These are phyloP conservation scores for Testicularia cyperi DNA, from an alignment of 1,284 basidiomycete genomes.

Conservation along the genomic window DNA sequence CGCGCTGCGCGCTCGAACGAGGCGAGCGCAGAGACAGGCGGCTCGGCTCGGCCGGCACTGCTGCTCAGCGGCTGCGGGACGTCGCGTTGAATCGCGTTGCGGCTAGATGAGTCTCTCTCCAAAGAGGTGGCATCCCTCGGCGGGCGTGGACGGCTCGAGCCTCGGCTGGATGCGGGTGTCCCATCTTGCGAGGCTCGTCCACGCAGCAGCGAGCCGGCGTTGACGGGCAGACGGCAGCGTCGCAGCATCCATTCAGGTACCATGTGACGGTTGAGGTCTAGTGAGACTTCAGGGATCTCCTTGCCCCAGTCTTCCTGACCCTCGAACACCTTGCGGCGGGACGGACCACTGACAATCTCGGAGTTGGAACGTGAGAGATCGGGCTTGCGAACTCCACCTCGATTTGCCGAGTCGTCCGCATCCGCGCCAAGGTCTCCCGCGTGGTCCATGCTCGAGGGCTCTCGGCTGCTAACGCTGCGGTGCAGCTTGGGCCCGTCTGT, in stretches of 20 bases:
- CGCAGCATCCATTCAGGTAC: conserved; percentile 83
- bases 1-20: conserved; percentile 16
- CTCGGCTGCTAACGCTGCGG: not conserved
- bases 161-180: conserved; percentile 21
- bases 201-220: not conserved
- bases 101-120: conserved; percentile 2
- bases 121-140: conserved; percentile 9
- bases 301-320: conserved; percentile 52
- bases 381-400: too few species aligned
- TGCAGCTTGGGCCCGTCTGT: not conserved
- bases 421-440: too few species aligned
- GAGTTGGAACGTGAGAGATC: conserved; percentile 4
- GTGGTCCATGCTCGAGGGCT: too few species aligned
- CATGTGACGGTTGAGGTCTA: conserved; percentile 92
- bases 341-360: conserved; percentile 52
- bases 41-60: conserved; percentile 2
- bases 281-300: conserved; percentile 70
- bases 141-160: conserved; percentile 5
- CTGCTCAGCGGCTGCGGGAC: not conserved
- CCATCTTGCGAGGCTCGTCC: conserved; percentile 4
- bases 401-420: too few species aligned
- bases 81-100: too few species aligned
- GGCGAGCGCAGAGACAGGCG: conserved; percentile 4
- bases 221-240: conserved; percentile 30
- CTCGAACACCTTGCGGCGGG: conserved; percentile 51